phyloP scores from a whole-genome alignment of 163 green algal species.

The Scenedesmus sp. region DNA sequence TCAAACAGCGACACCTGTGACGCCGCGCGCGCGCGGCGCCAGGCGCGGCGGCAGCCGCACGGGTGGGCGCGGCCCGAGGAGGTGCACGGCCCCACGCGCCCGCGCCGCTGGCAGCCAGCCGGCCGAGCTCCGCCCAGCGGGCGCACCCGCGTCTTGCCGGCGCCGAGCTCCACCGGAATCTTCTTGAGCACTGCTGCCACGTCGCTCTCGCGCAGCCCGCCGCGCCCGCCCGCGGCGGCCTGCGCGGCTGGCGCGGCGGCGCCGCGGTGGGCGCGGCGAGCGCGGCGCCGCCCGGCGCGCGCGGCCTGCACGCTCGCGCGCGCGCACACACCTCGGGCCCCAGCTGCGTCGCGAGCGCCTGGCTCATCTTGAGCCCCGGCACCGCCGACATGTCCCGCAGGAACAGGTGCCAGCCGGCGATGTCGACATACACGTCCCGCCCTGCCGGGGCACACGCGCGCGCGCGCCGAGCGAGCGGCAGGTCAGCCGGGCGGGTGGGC shows the following conservation, averaged over 20 bases:
- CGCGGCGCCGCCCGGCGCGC: no score
- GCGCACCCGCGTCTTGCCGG: constrained; percentile 67
- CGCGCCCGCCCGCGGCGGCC: constrained; percentile 27
- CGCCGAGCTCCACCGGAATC: constrained; percentile 73
- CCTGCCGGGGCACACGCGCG: constrained; percentile 53
- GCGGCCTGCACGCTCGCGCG: no score
- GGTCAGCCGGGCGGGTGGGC: no score
- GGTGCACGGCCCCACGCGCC: no score
- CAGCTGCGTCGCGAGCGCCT: constrained; percentile 70
- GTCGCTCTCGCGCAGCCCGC: constrained; percentile 57
- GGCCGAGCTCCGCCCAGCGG: neutral
- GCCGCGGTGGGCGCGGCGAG: no score
- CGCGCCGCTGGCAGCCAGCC: no score
- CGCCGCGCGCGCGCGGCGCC: no score
- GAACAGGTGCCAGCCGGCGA: constrained; percentile 87
- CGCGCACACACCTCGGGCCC: constrained; percentile 60
- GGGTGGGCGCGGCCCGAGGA: no score
- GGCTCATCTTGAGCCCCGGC: constrained; percentile 64
- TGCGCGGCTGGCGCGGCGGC: neutral
- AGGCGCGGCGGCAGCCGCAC: no score
- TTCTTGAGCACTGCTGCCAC: constrained; percentile 69
- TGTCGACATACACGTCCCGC: constrained; percentile 79
- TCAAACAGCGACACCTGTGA: constrained; percentile 69
- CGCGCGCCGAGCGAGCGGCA: no score
- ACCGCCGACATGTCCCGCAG: constrained; percentile 68